Conservation (phyloP, 2,329 filamentous ascomycete genomes). For the Didymella pomorum region DNA sequence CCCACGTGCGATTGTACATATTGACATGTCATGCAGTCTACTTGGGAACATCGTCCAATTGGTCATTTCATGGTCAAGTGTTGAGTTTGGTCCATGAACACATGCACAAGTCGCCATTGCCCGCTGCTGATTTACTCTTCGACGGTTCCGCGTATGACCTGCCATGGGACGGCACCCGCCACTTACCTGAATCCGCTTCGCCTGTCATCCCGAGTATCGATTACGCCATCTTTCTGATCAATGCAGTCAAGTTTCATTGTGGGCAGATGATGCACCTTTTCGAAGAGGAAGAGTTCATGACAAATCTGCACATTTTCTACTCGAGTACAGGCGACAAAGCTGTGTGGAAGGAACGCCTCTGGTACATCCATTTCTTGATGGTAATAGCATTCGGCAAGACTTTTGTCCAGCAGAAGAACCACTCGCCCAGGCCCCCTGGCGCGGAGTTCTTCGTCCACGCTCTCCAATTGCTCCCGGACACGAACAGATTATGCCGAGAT, state of each 20-base stretch:
- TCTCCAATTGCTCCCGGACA: slow-evolving; percentile 61
- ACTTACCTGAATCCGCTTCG: slow-evolving; percentile 40
- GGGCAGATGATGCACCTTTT: slow-evolving; percentile 64
- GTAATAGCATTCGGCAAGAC: slow-evolving; percentile 65
- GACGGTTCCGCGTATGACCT: slow-evolving; percentile 63
- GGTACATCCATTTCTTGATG: slow-evolving; percentile 63
- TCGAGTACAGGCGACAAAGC: slow-evolving; percentile 42
- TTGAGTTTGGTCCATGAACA: slow-evolving; percentile 60
- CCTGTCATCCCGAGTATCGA: slow-evolving; percentile 60
- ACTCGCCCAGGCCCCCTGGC: slow-evolving; percentile 53
- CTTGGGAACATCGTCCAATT: slow-evolving; percentile 64
- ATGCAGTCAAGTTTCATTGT: slow-evolving; percentile 65
- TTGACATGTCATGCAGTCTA: slow-evolving; percentile 52
- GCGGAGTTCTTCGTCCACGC: slow-evolving; percentile 71
- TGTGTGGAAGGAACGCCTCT: slow-evolving; percentile 48
- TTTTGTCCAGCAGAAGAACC: slow-evolving; percentile 54
- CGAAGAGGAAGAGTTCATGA: slow-evolving; percentile 62
- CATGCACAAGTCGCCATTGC: slow-evolving; percentile 54
- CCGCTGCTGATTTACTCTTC: slow-evolving; percentile 57
- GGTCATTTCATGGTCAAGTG: slow-evolving; percentile 62
- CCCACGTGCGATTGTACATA: not conserved
- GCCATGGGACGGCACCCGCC: slow-evolving; percentile 58
- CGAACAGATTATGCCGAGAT: slow-evolving; percentile 54
- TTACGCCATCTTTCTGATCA: slow-evolving; percentile 62
- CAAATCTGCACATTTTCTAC: slow-evolving; percentile 54